Evolutionary conservation across 352 stramenopile species (phyloP), one percentile per base, ranked within the genome.

Genomic region (Phytophthora nicotianae): DNA sequence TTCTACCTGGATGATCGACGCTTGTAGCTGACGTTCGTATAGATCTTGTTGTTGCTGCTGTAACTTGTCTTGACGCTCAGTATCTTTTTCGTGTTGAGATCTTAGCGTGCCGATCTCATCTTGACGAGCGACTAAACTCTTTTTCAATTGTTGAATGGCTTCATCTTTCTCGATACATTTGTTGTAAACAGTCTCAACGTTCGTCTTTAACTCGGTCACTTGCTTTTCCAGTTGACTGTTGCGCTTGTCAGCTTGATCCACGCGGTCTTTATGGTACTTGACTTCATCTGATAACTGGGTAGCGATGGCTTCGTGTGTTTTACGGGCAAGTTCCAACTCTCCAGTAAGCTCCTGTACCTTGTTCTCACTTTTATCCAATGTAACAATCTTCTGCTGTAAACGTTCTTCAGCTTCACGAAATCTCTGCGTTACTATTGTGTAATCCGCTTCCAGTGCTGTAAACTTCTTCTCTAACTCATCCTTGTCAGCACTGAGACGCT

Each of bases 91-190:
- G 17, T 86, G 55, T 41, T 89, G 80, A 13, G 65, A 19, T 49
- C 79, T 77, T 14, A 84, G 16, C 20, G 76, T 70, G 13, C 89
- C 81, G 3, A 87, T 41, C 21, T 91, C 83, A 20, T 83, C 75
- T 11, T 65, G 57, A 20, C 85, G 76, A 24, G 68, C 29, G 1
- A 68, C 24, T 21, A 91, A 50, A 5, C 29, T 63, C 23, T 74
- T 82, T 26, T 85, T 85, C 9, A 88, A 49, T 7, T 81, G 73
- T 26, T 85, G 77, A 3, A 88, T 68, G 2, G 70, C 68, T 20
- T 89, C 77, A 24, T 91, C 83, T 38, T 83, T 90, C 21, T 87
- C 73, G 52, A 69, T 79, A 24, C 55, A 86, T 45, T 75, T 82
- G 66, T 70, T 87, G 53, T 74, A 88, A 4, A 74, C 69, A 23